phyloP scores from a whole-genome alignment of 1,139 yeast species.

The Yamadazyma jaroonii region DNA sequence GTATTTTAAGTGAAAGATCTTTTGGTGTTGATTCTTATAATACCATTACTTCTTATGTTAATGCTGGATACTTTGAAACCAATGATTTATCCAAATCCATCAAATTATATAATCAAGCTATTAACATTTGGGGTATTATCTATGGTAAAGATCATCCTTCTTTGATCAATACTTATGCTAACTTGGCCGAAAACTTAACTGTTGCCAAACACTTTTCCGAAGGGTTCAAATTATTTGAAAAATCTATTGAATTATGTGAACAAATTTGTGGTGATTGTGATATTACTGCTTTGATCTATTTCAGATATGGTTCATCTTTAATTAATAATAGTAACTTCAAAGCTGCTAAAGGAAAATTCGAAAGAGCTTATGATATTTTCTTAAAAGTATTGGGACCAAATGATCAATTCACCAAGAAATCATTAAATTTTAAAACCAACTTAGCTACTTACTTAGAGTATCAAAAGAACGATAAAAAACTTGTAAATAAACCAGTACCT shows the following conservation, averaged over 20 bases:
- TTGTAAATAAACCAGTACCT: constrained; percentile 15
- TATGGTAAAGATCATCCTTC: constrained; percentile 69
- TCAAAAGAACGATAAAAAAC: constrained; percentile 29
- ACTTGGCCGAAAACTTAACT: constrained; percentile 61
- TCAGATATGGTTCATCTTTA: constrained; percentile 66
- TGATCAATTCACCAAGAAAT: constrained; percentile 60
- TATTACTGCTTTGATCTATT: constrained; percentile 57
- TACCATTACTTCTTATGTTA: constrained; percentile 67
- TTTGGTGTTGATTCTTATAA: constrained; percentile 80
- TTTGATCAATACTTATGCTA: constrained; percentile 59
- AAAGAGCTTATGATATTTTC: constrained; percentile 53
- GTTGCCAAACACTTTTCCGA: constrained; percentile 39
- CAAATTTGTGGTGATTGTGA: constrained; percentile 57
- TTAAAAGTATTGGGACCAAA: constrained; percentile 58
- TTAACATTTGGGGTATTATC: constrained; percentile 53
- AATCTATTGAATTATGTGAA: constrained; percentile 46
- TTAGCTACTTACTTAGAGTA: constrained; percentile 40
- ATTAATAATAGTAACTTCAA: constrained; percentile 52
- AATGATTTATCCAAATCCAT: constrained; percentile 62
- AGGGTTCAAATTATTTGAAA: constrained; percentile 46
- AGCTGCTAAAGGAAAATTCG: constrained; percentile 54
- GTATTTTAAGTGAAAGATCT: constrained; percentile 73
- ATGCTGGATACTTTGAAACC: constrained; percentile 72
- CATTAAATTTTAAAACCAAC: constrained; percentile 59
- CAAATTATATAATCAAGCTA: constrained; percentile 58